Evolutionary conservation across 2,329 filamentous ascomycete species (phyloP).

Genomic region (Blumeria graminis): DNA sequence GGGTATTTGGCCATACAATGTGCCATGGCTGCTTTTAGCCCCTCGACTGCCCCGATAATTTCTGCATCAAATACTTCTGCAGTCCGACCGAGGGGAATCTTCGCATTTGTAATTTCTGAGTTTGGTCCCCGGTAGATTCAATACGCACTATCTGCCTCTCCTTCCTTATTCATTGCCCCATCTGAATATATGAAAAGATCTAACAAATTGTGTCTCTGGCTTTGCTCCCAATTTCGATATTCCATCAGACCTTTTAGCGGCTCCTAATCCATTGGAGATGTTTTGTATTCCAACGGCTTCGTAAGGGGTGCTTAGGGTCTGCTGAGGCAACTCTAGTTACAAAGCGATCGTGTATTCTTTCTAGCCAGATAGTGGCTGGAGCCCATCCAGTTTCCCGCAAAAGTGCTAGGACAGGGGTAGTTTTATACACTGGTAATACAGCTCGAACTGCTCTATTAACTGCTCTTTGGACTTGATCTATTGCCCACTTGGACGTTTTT

Average conservation of each 20-base stretch:
- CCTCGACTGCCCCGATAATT: background rate
- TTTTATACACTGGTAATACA: background rate
- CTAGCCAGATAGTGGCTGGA: background rate
- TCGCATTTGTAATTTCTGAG: background rate
- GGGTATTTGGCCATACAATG: background rate
- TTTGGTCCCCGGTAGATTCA: background rate
- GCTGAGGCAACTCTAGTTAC: background rate
- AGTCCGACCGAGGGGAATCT: background rate
- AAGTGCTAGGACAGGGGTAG: background rate
- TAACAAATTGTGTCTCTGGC: background rate
- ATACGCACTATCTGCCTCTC: background rate
- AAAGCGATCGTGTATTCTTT: background rate
- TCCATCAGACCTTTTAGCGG: background rate
- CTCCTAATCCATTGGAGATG: background rate
- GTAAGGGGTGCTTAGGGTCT: background rate
- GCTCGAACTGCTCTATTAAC: background rate
- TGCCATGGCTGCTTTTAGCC: background rate
- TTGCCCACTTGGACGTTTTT: background rate
- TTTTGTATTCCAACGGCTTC: background rate
- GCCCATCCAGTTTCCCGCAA: background rate
- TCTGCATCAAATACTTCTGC: background rate
- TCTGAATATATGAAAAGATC: background rate
- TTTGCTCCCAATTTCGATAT: background rate
- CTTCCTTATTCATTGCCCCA: background rate
- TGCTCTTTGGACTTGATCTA: background rate